Evolutionary conservation across 2,329 filamentous ascomycete species (phyloP).

Genomic region (Huntiella bhutanensis): DNA sequence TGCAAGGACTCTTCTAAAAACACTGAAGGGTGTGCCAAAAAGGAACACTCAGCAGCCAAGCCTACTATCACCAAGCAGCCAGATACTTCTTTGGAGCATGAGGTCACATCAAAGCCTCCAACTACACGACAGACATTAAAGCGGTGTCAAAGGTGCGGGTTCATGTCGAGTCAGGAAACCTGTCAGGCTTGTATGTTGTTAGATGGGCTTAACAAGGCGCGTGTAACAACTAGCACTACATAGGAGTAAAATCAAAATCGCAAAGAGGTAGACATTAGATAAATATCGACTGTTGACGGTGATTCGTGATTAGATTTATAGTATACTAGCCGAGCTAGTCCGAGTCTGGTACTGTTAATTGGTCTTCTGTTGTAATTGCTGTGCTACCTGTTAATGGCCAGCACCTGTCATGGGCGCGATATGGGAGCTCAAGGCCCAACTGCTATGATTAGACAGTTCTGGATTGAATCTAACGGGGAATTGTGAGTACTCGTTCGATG

Average conservation of each 20-base stretch:
- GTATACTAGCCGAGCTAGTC: no score
- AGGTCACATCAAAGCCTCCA: not conserved
- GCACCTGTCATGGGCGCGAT: not conserved
- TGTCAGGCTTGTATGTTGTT: slow-evolving; percentile 88
- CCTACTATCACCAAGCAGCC: not conserved
- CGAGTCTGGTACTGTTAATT: not conserved
- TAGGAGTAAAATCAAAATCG: not conserved
- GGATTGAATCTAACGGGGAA: not conserved
- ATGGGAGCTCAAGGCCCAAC: not conserved
- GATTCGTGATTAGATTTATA: no score
- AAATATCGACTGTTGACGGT: no score
- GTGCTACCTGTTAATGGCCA: not conserved
- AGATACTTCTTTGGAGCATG: not conserved
- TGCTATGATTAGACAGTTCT: not conserved
- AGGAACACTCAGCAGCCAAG: slow-evolving; percentile 14
- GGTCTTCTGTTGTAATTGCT: slow-evolving; percentile 1
- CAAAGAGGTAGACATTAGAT: not conserved
- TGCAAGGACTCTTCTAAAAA: not conserved
- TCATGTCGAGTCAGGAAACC: slow-evolving; percentile 82
- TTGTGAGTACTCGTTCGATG: not conserved
- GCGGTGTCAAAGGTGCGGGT: slow-evolving; percentile 73
- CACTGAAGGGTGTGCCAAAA: not conserved
- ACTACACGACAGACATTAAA: slow-evolving; percentile 53
- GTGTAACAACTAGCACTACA: slow-evolving; percentile 15
- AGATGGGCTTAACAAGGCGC: slow-evolving; percentile 74